phyloP scores from a whole-genome alignment of 1,139 yeast genomes.

The Kodamaea anthophila region DNA sequence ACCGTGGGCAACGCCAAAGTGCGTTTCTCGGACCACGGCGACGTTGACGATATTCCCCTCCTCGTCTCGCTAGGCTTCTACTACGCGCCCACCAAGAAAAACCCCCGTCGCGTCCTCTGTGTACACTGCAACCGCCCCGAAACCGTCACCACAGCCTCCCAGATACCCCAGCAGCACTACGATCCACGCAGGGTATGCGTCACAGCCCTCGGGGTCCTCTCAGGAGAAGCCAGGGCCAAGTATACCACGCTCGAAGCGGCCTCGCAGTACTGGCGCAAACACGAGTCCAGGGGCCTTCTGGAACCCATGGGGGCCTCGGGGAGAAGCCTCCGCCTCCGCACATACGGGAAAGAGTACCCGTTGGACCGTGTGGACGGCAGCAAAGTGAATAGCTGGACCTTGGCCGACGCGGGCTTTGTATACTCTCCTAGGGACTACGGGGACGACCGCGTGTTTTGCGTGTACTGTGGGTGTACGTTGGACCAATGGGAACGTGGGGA shows the following conservation, averaged over 20 bases:
- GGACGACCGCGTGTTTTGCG: constrained; percentile 66
- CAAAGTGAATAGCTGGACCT: constrained; percentile 31
- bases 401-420: constrained; percentile 52
- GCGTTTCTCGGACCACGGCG: constrained; percentile 23
- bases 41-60: constrained; percentile 26
- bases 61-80: constrained; percentile 69
- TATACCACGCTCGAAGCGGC: constrained; percentile 6
- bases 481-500: constrained; percentile 72
- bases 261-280: constrained; percentile 10
- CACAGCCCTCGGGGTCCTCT: constrained; percentile 24
- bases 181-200: constrained; percentile 21
- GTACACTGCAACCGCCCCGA: constrained; percentile 50
- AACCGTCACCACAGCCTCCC: constrained; percentile 19
- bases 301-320: constrained; percentile 32
- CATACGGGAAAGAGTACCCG: constrained; percentile 54
- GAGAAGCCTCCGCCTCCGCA: constrained; percentile 37
- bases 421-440: constrained; percentile 36
- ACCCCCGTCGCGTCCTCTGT: constrained; percentile 52
- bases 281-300: constrained; percentile 9
- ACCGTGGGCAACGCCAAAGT: constrained; percentile 15
- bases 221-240: constrained; percentile 10
- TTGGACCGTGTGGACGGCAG: constrained; percentile 27
- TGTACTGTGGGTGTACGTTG: constrained; percentile 62
- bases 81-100: constrained; percentile 49
- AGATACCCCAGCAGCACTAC: constrained; percentile 41